Evolutionary conservation across 495 filamentous ascomycete genomes (phyloP), one percentile per base, ranked within the genome.

Genomic region (Aspergillus kassunensis): DNA sequence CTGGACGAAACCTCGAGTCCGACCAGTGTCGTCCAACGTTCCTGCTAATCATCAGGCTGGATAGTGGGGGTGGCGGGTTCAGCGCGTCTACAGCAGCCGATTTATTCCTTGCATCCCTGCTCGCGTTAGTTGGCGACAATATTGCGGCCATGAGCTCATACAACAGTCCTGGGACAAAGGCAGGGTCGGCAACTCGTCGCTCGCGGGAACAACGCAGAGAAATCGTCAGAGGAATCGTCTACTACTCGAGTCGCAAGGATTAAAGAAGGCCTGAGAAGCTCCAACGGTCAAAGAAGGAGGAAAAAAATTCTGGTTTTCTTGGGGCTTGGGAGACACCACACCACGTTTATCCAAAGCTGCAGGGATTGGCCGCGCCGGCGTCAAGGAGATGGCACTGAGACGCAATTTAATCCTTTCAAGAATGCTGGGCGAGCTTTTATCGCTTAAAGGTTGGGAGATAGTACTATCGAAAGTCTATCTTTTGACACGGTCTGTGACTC

Each of bases 41-140:
- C 33, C 34, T 37, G 35, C 23, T 53, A 40, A 53, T 40, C 51
- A 53, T 37, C 24, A 40, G 31, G 31, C 51, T 33, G 31, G 51
- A 42, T 29, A 37, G 41, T 40, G 33, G 51, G 35, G 33, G 42
- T 45, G 42, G 51, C 43, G 41, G 42, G 42, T 31, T 44, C 42
- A 33, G 42, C 33, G 31, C 29, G 27, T 35, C 49, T 44, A 36
- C 39, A 44, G 49, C 30, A 36, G 24, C 40, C 30, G 49, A 15
- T 29, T 39, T 49, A 39, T 37, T 39, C 33, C 34, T 39, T 36
- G 45, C 21, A 49, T 49, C 45, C 45, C 21, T 49, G 45, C 23
- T 49, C 45, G 33, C 45, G 21, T 49, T 39, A 49, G 20, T 39
- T 49, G 45, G 45, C 34, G 33, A 49, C 45, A 49, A 37, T 49